Base-by-base conservation (phyloP, 495 filamentous ascomycete species). In the Penicillium soppii region DNA sequence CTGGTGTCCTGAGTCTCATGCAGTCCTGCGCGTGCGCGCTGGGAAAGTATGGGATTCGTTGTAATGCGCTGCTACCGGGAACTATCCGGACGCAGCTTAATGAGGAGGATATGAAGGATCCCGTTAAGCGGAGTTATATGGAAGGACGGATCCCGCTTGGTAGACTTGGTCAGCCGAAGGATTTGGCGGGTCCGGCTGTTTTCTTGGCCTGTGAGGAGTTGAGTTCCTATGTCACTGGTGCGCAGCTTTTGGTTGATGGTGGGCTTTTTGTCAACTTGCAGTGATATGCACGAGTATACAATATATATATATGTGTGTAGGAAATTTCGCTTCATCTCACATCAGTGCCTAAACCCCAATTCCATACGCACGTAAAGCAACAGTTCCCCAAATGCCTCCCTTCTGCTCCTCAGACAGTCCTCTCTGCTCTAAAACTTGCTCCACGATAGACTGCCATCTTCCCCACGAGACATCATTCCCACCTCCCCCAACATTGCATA, bases 11-110 rank as follows among this genome's bases (percentile, higher is more conserved):
- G 25, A 86, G 81, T 40, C 75, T 96, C 19, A 95, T 95, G 85
- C 91, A 96, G 72, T 88, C 83, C 48, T 82, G 80, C 23, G 91
- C 91, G 0, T 82, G 87, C 5, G 90, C 91, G 13, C 59, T 95
- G 46, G 91, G 91, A 0, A 79, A 81, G 60, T 82, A 92, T 57
- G 75, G 76, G 7, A 89, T 96, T 20, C 66, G 91, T 13, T 95
- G 90, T 58, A 96, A 95, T 67, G 90, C 91, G 12, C 69, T 95
- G 23, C 61, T 96, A 49, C 91, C 91, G 10, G 91, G 91, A 3
- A 96, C 91, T 1, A 86, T 95, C 50, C 76, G 81, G 61, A 95
- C 91, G 29, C 89, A 91, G 79, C 65, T 95, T 46, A 95, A 95
- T 68, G 90, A 92, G 66, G 81, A 82, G 61, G 91, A 96, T 71